phyloP scores from a whole-genome alignment of 2,329 filamentous ascomycete species.

The Achaetomium macrosporum region DNA sequence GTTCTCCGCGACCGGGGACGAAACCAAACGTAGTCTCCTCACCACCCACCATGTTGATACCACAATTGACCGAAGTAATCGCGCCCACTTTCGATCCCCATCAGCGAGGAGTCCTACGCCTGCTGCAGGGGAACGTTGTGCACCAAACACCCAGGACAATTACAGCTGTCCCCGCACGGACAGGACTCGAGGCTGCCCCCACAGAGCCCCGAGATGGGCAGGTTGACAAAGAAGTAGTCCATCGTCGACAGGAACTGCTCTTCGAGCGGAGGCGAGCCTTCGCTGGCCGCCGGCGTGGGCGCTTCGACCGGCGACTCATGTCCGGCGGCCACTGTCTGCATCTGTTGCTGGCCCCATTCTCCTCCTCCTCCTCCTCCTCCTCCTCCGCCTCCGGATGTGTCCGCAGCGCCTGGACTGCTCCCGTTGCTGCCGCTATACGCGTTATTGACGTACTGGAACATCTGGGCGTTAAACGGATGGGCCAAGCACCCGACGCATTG shows the following conservation, averaged over 20 bases:
- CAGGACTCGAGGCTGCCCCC: slow-evolving; percentile 46
- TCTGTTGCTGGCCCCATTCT: slow-evolving; percentile 14
- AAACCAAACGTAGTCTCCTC: too few relatives aligned
- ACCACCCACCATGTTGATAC: too few relatives aligned
- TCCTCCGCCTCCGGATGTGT: neutral
- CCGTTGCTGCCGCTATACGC: slow-evolving; percentile 22
- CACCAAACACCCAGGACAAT: slow-evolving; percentile 52
- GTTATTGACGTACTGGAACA: slow-evolving; percentile 35
- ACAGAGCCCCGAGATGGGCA: slow-evolving; percentile 44
- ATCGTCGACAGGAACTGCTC: slow-evolving; percentile 46
- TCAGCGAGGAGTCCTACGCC: neutral
- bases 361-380: too few relatives aligned
- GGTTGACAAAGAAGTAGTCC: slow-evolving; percentile 56
- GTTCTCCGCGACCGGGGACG: too few relatives aligned
- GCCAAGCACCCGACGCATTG: slow-evolving; percentile 63
- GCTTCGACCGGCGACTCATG: slow-evolving; percentile 34
- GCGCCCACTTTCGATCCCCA: neutral
- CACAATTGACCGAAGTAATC: neutral
- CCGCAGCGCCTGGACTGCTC: slow-evolving; percentile 12
- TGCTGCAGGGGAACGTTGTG: slow-evolving; percentile 30
- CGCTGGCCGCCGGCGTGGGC: slow-evolving; percentile 39
- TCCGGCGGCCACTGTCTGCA: neutral
- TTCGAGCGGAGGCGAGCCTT: slow-evolving; percentile 41
- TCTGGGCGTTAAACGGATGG: slow-evolving; percentile 60
- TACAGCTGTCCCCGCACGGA: slow-evolving; percentile 54